Percentiles rank a stretch among this genome's conserved stretches.
Conservation (phyloP, 1,284 basidiomycete genomes). For the Bondarzewia mesenterica region DNA sequence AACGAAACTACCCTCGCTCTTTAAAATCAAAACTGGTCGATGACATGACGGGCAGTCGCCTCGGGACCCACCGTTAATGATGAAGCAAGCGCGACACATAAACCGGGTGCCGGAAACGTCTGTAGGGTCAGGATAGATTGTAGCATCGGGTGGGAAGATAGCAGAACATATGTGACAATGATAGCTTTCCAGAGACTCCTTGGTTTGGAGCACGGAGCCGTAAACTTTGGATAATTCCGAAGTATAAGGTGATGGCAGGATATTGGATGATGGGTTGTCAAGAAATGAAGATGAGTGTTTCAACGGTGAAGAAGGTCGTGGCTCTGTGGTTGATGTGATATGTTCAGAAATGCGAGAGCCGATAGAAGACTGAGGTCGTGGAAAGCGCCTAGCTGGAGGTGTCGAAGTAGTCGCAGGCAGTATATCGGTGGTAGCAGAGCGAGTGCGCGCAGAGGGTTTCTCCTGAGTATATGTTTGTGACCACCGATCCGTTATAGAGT, state of each 20-base stretch:
- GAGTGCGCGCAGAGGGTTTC: conserved; percentile 25
- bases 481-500: conserved; percentile 54
- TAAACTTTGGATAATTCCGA: conserved; percentile 72
- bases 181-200: conserved; percentile 57
- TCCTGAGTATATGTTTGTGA: conserved; percentile 58
- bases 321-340: conserved; percentile 42
- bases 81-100: conserved; percentile 66
- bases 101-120: conserved; percentile 40
- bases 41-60: conserved; percentile 60
- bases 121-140: conserved; percentile 70
- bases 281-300: conserved; percentile 36
- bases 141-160: conserved; percentile 68
- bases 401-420: conserved; percentile 14
- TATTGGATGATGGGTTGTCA: conserved; percentile 42
- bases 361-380: conserved; percentile 34
- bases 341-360: conserved; percentile 46
- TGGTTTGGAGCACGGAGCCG: conserved; percentile 73
- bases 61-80: conserved; percentile 62
- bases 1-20: conserved; percentile 68
- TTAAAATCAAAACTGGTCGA: conserved; percentile 63
- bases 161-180: conserved; percentile 58
- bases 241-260: conserved; percentile 53
- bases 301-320: conserved; percentile 45
- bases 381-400: conserved; percentile 37
- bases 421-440: conserved; percentile 8